A percentile compares a stretch with the other conserved stretches of the same genome.
Evolutionary conservation across 164 flowering plant genomes (phyloP).

Genomic region (Vitis amurensis): DNA sequence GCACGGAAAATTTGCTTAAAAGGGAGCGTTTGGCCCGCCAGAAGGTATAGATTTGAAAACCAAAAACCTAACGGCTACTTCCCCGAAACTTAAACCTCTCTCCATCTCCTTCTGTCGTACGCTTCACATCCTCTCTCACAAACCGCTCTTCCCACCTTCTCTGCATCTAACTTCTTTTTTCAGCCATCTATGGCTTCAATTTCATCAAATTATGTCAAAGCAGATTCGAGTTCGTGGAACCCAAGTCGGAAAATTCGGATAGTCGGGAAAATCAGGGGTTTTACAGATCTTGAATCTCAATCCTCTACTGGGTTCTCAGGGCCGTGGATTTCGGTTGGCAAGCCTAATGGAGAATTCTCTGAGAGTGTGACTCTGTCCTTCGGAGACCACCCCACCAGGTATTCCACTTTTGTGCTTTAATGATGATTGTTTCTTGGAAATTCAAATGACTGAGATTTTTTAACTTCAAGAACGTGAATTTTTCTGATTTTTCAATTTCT

Average conservation of each 20-base stretch:
- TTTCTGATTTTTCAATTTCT: too few relatives aligned
- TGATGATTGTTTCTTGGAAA: not conserved
- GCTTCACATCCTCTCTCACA: not conserved
- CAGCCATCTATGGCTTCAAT: constrained; percentile 12
- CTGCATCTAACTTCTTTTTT: not conserved
- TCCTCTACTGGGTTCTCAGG: not conserved
- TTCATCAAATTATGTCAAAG: constrained; percentile 2
- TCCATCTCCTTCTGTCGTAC: not conserved
- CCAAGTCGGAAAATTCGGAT: constrained; percentile 32
- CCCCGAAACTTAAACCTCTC: not conserved
- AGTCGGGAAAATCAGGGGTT: constrained; percentile 32
- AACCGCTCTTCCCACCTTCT: not conserved
- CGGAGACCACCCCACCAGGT: constrained; percentile 40
- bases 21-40: constrained; percentile 3
- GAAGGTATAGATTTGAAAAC: constrained; percentile 4
- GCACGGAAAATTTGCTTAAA: not conserved
- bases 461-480: too few relatives aligned
- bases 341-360: constrained; percentile 29
- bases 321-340: constrained; percentile 35
- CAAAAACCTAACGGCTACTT: constrained; percentile 13
- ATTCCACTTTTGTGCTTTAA: not conserved
- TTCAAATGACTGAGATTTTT: not conserved
- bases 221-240: constrained; percentile 1
- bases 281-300: constrained; percentile 23
- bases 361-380: constrained; percentile 33